Evolutionary conservation across 2,329 filamentous ascomycete genomes (phyloP), one percentile per base, ranked within the genome.

Genomic region (Pestalotiopsis fici): DNA sequence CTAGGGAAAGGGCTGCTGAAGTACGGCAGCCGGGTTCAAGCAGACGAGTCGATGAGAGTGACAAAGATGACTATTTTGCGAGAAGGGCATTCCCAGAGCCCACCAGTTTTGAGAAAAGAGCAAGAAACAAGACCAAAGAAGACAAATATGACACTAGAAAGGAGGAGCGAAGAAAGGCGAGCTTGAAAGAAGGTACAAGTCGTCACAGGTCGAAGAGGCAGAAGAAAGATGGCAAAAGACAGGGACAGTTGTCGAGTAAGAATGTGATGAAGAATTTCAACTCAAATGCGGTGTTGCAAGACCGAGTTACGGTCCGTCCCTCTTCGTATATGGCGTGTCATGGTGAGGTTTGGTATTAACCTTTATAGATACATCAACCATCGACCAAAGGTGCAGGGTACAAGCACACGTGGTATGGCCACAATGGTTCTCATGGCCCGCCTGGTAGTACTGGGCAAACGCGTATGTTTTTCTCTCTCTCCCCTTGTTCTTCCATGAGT

Each of bases 241-340:
- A 76, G n/a, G 72, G 65, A 13, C 68, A 81, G 43, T 73, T 74
- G 5, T 80, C 80, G 0, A 76, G 81, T 15, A 81, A 81, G 65
- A 83, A 86, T 54, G 79, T 90, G 7, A 85, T 89, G 76, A 76
- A 82, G 6, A 85, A 85, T 23, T 92, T 91, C 69, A 79, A 79
- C 13, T 89, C 89, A 1, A 76, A 83, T 3, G 85, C 84, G 64
- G 82, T 91, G 55, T 76, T 83, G 12, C 81, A 82, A 61, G 78
- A 82, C n/a, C 82, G 86, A 11, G 77, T 89, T 64, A 88, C 86
- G 18, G 87, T 88, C 74, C 72, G 81, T 37, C n/a, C 13, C 15
- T 15, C 12, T 13, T 27, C 35, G 15, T 28, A 15, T n/a, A 23
- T 18, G 12, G 37, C 37, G 18, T 28, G 18, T 25, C n/a, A n/a